A percentile compares a stretch with the other conserved stretches of the same genome.
phyloP scores from a whole-genome alignment of 2,329 filamentous ascomycete species.

The Elsinoe ampelina region DNA sequence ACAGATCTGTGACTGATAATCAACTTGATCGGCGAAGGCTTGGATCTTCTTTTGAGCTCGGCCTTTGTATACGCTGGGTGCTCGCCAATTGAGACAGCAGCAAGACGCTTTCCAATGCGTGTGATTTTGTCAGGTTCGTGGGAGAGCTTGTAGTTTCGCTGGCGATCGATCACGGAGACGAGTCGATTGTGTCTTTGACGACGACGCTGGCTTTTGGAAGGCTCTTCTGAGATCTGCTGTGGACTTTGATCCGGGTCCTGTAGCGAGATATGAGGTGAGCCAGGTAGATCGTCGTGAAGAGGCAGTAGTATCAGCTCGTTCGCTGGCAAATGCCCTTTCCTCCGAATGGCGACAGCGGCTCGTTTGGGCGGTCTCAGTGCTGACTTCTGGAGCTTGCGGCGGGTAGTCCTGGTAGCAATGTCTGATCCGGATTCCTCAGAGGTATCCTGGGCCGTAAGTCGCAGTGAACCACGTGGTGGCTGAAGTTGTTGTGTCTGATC shows the following conservation, averaged over 20 bases:
- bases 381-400: too few relatives aligned
- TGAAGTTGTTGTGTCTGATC: too few relatives aligned
- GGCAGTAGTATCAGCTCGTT: constrained; percentile 1
- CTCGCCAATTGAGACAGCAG: not conserved
- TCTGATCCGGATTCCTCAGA: too few relatives aligned
- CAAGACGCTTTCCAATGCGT: not conserved
- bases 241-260: not conserved
- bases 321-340: not conserved
- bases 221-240: too few relatives aligned
- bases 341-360: too few relatives aligned
- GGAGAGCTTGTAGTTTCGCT: not conserved
- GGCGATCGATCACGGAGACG: not conserved
- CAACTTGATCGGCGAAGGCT: constrained; percentile 5
- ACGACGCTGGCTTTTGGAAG: not conserved
- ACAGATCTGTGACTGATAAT: constrained; percentile 3
- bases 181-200: not conserved
- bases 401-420: too few relatives aligned
- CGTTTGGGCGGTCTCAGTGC: too few relatives aligned
- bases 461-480: too few relatives aligned
- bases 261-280: not conserved
- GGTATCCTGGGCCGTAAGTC: too few relatives aligned
- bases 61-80: not conserved
- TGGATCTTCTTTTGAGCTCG: not conserved
- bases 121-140: not conserved
- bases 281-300: not conserved